phyloP scores from a whole-genome alignment of 768 basidiomycete species.

The Punctularia strigosozonata region DNA sequence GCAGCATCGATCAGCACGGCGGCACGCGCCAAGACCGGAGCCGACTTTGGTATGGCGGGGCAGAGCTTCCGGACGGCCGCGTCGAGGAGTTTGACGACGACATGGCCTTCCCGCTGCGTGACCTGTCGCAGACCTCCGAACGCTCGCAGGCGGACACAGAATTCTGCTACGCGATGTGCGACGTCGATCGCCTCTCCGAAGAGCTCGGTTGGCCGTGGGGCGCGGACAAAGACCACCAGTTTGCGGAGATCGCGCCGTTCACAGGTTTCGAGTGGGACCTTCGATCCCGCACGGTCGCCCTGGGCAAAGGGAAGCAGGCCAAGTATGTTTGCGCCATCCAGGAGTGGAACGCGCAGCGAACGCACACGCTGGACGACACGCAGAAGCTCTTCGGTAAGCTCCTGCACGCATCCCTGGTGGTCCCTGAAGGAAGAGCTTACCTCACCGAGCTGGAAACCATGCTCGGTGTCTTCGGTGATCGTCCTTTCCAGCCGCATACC shows the following conservation, averaged over 20 bases:
- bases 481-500: no score
- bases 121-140: constrained; percentile 13
- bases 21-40: no score
- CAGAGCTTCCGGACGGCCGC: constrained; percentile 6
- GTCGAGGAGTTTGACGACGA: constrained; percentile 24
- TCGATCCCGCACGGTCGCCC: constrained; percentile 8
- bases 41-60: constrained; percentile 21
- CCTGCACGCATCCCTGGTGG: constrained; percentile 18
- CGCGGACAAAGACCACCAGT: constrained; percentile 15
- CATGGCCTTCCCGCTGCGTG: constrained; percentile 6
- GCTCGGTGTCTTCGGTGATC: constrained; percentile 13
- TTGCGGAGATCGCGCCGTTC: constrained; percentile 10
- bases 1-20: constrained; percentile 3
- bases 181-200: constrained; percentile 24
- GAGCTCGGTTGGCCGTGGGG: constrained; percentile 22
- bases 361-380: constrained; percentile 22
- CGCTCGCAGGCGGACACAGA: constrained; percentile 8
- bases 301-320: constrained; percentile 14
- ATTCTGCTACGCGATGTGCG: constrained; percentile 13
- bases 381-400: constrained; percentile 29
- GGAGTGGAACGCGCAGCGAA: constrained; percentile 11
- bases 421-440: constrained; percentile 22
- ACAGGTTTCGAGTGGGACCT: constrained; percentile 23
- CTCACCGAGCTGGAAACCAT: constrained; percentile 22
- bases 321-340: constrained; percentile 20